These are phyloP conservation scores for Pyrrhoderma lamaoense DNA, from an alignment of 1,284 basidiomycete species.

Conservation along the genomic window DNA sequence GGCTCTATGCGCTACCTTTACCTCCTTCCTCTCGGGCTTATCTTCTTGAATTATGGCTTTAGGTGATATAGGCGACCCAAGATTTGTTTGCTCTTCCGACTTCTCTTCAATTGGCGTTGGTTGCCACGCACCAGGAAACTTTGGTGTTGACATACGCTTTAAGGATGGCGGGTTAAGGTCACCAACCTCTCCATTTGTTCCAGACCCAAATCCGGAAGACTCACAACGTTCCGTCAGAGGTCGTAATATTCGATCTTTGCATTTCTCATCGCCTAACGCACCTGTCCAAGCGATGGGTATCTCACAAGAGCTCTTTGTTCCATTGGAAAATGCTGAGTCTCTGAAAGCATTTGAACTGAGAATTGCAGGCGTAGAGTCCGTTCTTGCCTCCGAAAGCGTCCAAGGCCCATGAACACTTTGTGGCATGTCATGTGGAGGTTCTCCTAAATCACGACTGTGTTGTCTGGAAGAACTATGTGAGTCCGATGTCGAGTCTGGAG, in stretches of 20 bases:
- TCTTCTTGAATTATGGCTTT: background rate
- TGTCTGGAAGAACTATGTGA: conserved; percentile 9
- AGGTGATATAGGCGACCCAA: background rate
- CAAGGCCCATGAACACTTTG: conserved; percentile 8
- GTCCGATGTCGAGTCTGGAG: conserved; percentile 6
- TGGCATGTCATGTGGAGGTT: conserved; percentile 10
- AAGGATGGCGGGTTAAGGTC: background rate
- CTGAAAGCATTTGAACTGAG: conserved; percentile 32
- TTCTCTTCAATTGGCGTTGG: conserved; percentile 36
- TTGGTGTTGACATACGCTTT: conserved; percentile 21
- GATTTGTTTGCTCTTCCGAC: conserved; percentile 26
- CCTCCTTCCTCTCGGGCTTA: conserved; percentile 13
- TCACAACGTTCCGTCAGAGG: no score
- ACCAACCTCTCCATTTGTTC: background rate
- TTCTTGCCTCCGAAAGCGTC: conserved; percentile 21
- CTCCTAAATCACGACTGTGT: conserved; percentile 6
- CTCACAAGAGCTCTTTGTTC: conserved; percentile 36
- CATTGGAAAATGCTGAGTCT: conserved; percentile 47
- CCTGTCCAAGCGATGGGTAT: conserved; percentile 50
- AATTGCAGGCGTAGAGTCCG: conserved; percentile 31
- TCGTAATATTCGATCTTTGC: background rate
- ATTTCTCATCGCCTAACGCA: conserved; percentile 23
- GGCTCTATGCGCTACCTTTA: conserved; percentile 15
- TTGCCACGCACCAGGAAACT: conserved; percentile 39
- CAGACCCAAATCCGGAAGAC: background rate